A percentile compares a stretch with the other conserved stretches of the same genome.
phyloP scores from a whole-genome alignment of 108 stramenopile species.

The Fragilaria crotonensis region DNA sequence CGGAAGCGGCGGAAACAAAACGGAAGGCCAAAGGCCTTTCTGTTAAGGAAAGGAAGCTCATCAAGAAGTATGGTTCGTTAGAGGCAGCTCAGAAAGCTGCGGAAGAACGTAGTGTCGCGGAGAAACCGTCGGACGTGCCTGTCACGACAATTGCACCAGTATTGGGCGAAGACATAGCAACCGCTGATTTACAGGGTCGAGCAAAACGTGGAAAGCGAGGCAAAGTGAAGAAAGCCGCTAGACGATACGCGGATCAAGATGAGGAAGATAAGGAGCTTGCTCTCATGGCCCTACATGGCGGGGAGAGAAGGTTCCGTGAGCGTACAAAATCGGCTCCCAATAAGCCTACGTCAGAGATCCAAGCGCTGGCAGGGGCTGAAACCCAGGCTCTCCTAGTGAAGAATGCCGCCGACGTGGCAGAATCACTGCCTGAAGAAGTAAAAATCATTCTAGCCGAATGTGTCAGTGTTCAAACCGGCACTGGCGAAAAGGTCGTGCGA shows the following conservation, averaged over 20 bases:
- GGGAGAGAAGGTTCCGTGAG: constrained; percentile 50
- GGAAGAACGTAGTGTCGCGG: constrained; percentile 15
- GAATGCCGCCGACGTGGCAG: constrained; percentile 49
- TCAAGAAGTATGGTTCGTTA: constrained; percentile 63
- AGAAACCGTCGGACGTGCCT: constrained; percentile 11
- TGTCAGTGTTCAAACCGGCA: constrained; percentile 41
- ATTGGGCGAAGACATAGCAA: constrained; percentile 25
- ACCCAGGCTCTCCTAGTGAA: constrained; percentile 58
- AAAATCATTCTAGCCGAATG: constrained; percentile 45
- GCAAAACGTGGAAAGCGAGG: constrained; percentile 51
- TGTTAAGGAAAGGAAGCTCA: constrained; percentile 53
- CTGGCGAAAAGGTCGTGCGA: constrained; percentile 30
- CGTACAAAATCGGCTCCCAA: constrained; percentile 31
- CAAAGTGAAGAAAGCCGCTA: constrained; percentile 57
- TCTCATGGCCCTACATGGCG: constrained; percentile 83
- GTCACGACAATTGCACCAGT: background rate
- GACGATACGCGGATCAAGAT: constrained; percentile 95
- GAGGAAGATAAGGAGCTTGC: constrained; percentile 93
- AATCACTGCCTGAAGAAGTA: constrained; percentile 43
- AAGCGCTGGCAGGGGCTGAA: constrained; percentile 61
- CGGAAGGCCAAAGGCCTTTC: constrained; percentile 71
- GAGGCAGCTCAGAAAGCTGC: constrained; percentile 46
- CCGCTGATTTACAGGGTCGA: constrained; percentile 41
- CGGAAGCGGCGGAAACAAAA: background rate
- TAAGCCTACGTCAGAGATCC: constrained; percentile 31